Conservation (phyloP, 2,329 filamentous ascomycete genomes). For the Fusarium fujikuroi region DNA sequence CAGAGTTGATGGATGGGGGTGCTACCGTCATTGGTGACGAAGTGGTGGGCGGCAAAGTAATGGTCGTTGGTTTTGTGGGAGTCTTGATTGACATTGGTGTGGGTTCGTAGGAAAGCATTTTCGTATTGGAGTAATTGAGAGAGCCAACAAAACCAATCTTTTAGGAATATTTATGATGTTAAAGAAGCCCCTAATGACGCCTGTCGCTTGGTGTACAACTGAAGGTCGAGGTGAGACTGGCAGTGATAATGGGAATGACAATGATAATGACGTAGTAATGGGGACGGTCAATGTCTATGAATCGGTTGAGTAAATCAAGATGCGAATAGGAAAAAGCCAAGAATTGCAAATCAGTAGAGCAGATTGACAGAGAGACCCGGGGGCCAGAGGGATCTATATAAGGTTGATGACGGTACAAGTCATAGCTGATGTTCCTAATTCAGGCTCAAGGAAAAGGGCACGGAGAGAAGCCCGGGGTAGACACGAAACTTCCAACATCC, state of each 20-base stretch:
- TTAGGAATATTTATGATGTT: slow-evolving; percentile 4
- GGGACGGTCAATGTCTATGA: slow-evolving; percentile 12
- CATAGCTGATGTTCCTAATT: slow-evolving; percentile 32
- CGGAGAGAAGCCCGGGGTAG: slow-evolving; percentile 45
- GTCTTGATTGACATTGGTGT: slow-evolving; percentile 58
- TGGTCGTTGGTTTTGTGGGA: slow-evolving; percentile 46
- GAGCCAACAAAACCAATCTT: slow-evolving; percentile 2
- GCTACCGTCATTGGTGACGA: slow-evolving; percentile 38
- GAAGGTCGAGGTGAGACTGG: slow-evolving; percentile 15
- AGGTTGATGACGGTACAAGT: slow-evolving; percentile 40
- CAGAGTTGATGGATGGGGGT: slow-evolving; percentile 44
- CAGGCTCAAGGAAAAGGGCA: slow-evolving; percentile 34
- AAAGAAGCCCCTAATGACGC: slow-evolving; percentile 8
- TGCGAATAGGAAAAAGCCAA: slow-evolving; percentile 19
- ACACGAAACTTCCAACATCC: slow-evolving; percentile 28
- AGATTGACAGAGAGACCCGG: slow-evolving; percentile 17
- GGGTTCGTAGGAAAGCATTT: slow-evolving; percentile 64
- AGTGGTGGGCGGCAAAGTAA: slow-evolving; percentile 35
- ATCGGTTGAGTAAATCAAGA: slow-evolving; percentile 12
- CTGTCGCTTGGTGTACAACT: slow-evolving; percentile 24
- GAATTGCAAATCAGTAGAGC: slow-evolving; percentile 14
- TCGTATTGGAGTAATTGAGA: slow-evolving; percentile 20
- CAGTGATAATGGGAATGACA: slow-evolving; percentile 27
- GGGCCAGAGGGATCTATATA: slow-evolving; percentile 43
- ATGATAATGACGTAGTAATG: slow-evolving; percentile 26